These are phyloP conservation scores for Hypoxylon sp. DNA, from an alignment of 2,329 filamentous ascomycete genomes.

Conservation along the genomic window DNA sequence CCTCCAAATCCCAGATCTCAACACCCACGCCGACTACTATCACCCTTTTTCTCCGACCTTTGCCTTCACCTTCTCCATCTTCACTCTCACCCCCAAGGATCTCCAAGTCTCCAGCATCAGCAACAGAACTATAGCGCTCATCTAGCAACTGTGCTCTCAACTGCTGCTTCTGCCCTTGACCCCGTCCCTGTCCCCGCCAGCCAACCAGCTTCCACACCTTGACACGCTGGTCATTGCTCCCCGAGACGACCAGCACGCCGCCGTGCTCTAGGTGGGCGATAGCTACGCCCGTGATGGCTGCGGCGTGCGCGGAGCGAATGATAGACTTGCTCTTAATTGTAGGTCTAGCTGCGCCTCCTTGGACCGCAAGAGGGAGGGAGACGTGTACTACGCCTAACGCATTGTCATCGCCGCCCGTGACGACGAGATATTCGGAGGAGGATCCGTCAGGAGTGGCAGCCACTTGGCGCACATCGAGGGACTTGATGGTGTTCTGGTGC, in stretches of 20 bases:
- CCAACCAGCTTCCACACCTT: slow-evolving; percentile 65
- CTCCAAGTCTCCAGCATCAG: slow-evolving; percentile 70
- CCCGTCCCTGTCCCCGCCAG: slow-evolving; percentile 38
- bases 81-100: slow-evolving; percentile 50
- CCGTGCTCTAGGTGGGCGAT: slow-evolving; percentile 52
- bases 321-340: slow-evolving; percentile 50
- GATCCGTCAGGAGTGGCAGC: slow-evolving; percentile 51
- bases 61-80: slow-evolving; percentile 11
- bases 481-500: slow-evolving; percentile 88
- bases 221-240: slow-evolving; percentile 74
- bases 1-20: slow-evolving; percentile 47
- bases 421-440: slow-evolving; percentile 62
- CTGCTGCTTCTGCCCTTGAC: neutral
- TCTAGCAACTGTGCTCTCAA: slow-evolving; percentile 60
- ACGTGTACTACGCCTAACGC: slow-evolving; percentile 68
- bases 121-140: slow-evolving; percentile 70
- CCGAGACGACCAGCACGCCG: slow-evolving; percentile 57
- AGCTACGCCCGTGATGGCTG: slow-evolving; percentile 75
- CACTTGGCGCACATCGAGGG: slow-evolving; percentile 61
- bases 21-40: slow-evolving; percentile 50
- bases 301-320: slow-evolving; percentile 75
- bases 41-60: slow-evolving; percentile 20
- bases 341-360: neutral
- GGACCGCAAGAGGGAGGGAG: slow-evolving; percentile 26
- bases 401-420: slow-evolving; percentile 92